A percentile compares a stretch with the other conserved stretches of the same genome.
Conservation (phyloP, 2,329 filamentous ascomycete species). For the Claviceps paspali region DNA sequence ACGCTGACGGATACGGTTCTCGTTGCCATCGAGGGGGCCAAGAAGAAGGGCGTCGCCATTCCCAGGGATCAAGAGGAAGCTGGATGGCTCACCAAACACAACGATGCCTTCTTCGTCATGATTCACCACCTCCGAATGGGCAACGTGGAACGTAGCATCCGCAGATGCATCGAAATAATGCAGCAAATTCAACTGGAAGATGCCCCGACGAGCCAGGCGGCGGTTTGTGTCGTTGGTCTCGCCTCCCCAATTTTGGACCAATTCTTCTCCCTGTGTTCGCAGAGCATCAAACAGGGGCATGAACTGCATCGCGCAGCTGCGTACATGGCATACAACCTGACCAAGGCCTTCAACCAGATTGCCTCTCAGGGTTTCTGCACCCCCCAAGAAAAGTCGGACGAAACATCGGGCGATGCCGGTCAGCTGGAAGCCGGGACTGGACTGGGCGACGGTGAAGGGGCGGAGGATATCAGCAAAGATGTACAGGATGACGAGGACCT, state of each 20-base stretch:
- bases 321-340: conserved; percentile 60
- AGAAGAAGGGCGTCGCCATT: conserved; percentile 33
- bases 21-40: conserved; percentile 61
- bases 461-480: conserved; percentile 96
- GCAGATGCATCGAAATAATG: conserved; percentile 22
- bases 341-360: conserved; percentile 64
- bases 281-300: conserved; percentile 41
- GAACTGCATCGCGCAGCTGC: conserved; percentile 55
- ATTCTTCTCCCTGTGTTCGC: conserved; percentile 48
- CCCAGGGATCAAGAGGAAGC: conserved; percentile 19
- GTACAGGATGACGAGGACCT: conserved; percentile 88
- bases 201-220: conserved; percentile 13
- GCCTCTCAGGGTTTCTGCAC: conserved; percentile 81
- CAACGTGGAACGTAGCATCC: conserved; percentile 32
- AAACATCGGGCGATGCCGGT: conserved; percentile 53
- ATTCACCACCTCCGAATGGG: conserved; percentile 44
- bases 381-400: conserved; percentile 64
- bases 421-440: conserved; percentile 85
- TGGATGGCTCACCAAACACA: conserved; percentile 25
- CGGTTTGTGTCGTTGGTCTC: conserved; percentile 17
- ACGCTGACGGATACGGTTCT: conserved; percentile 60
- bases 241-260: conserved; percentile 56
- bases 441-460: conserved; percentile 85
- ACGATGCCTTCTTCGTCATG: conserved; percentile 34
- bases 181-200: conserved; percentile 17